These are phyloP conservation scores for Boletus bicolor DNA, from an alignment of 768 basidiomycete genomes.

Conservation along the genomic window DNA sequence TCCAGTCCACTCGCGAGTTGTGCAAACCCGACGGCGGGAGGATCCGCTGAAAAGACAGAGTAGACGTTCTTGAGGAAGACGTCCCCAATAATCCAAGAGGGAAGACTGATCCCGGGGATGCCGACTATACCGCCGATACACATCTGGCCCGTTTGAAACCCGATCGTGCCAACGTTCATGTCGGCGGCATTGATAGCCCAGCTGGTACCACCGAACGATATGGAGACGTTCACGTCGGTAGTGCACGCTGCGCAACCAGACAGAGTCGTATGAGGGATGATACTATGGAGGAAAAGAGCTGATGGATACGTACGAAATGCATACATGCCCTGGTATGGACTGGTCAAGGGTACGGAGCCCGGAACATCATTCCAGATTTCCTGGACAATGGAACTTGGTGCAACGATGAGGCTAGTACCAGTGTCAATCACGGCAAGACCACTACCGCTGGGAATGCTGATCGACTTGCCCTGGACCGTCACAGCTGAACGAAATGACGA, in stretches of 20 bases:
- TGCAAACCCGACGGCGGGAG: conserved; percentile 22
- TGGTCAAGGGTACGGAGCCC: conserved; percentile 44
- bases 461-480: conserved; percentile 51
- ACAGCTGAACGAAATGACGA: conserved; percentile 38
- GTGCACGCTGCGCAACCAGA: conserved; percentile 51
- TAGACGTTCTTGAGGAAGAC: conserved; percentile 49
- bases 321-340: conserved; percentile 61
- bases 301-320: conserved; percentile 57
- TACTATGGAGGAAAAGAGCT: not conserved
- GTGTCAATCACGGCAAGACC: conserved; percentile 79
- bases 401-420: conserved; percentile 89
- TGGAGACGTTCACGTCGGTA: conserved; percentile 47
- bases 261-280: not conserved
- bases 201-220: conserved; percentile 71
- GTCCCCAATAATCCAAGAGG: conserved; percentile 62
- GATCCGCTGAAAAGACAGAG: conserved; percentile 17
- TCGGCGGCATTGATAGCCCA: conserved; percentile 76
- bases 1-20: conserved; percentile 5
- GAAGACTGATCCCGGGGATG: conserved; percentile 21
- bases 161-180: conserved; percentile 68
- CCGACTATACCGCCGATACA: conserved; percentile 74
- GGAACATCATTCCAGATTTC: conserved; percentile 64
- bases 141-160: conserved; percentile 3
- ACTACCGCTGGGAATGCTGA: conserved; percentile 41
- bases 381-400: conserved; percentile 57